Base-by-base conservation (phyloP, 345 rosid species). In the Moricandia moricandioides region DNA sequence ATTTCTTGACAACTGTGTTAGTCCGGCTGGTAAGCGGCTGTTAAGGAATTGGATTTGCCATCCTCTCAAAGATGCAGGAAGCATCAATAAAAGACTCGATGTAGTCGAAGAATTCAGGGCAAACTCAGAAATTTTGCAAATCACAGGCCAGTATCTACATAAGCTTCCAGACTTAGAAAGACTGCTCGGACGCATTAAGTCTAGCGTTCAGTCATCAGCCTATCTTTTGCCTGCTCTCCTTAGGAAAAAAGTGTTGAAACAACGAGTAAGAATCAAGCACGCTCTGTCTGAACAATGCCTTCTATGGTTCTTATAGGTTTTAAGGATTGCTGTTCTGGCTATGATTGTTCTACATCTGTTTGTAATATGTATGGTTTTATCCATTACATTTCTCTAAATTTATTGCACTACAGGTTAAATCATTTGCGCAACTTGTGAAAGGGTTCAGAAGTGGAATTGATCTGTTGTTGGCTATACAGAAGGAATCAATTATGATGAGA, bases 1-100 rank as follows among this genome's bases (percentile, higher is more conserved):
- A 57, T 88, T 88, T 84, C 95, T 94, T 69, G 88, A 94, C 77
- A 88, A 81, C 80, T 94, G 97, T 73, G 62, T 88, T 62, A 91
- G 91, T 47, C 82, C 91, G 76, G 85, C 91, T 73, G 97, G 98
- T 14, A 94, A 85, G 80, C 87, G 96, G 69, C 91, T 89, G 69
- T 85, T 94, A 68, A 85, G 98, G 81, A 83, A 78, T 74, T 94
- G 98, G 97, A 91, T 94, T 69, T 94, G 97, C 81, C 98, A 91
- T 79, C 98, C 98, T 18, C 87, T 91, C 61, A 91, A 90, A 81
- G 85, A 85, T 86, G 85, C 80, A 72, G 88, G 62, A 34, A 77
- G 76, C 84, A 94, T 94, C 76, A 90, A 91, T 66, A 81, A 84
- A 65, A 83, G 97, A 82, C 95, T 94, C 24, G 76, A 94, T 78